Evolutionary conservation across 371 early-diverging fungal genomes (phyloP).

Genomic region (Mortierella sp.): DNA sequence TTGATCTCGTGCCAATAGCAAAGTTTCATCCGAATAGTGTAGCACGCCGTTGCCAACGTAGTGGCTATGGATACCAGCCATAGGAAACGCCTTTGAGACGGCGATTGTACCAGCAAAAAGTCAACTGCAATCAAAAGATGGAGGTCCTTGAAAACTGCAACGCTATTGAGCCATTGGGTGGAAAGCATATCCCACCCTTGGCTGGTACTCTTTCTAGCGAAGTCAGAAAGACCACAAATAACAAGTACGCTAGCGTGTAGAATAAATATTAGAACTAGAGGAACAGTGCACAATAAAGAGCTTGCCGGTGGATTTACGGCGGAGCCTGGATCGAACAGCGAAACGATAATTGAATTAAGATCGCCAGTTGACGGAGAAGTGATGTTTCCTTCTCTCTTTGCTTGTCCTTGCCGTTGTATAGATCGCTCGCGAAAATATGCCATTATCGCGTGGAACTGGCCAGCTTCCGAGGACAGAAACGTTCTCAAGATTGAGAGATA

Average conservation of each 20-base stretch:
- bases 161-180: constrained; percentile 75
- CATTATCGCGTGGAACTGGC: constrained; percentile 61
- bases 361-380: constrained; percentile 1
- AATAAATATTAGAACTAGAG: too few relatives aligned
- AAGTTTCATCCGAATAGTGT: constrained; percentile 68
- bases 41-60: constrained; percentile 71
- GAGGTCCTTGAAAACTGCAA: constrained; percentile 78
- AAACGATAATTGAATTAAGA: constrained; percentile 15
- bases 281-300: constrained; percentile 38
- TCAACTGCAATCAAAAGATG: constrained; percentile 68
- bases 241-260: constrained; percentile 74
- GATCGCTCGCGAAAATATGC: constrained; percentile 34
- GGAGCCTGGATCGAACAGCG: constrained; percentile 42
- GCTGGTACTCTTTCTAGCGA: constrained; percentile 77
- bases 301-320: constrained; percentile 15
- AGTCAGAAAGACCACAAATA: constrained; percentile 77
- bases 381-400: constrained; percentile 7
- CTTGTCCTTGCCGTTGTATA: constrained; percentile 19
- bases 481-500: constrained; percentile 60
- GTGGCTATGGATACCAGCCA: constrained; percentile 69
- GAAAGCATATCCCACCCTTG: constrained; percentile 78
- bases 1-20: constrained; percentile 76
- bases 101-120: constrained; percentile 68
- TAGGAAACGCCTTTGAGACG: constrained; percentile 65
- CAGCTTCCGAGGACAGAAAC: constrained; percentile 71